Conservation (phyloP, 345 rosid species). For the Eutrema japonicum region DNA sequence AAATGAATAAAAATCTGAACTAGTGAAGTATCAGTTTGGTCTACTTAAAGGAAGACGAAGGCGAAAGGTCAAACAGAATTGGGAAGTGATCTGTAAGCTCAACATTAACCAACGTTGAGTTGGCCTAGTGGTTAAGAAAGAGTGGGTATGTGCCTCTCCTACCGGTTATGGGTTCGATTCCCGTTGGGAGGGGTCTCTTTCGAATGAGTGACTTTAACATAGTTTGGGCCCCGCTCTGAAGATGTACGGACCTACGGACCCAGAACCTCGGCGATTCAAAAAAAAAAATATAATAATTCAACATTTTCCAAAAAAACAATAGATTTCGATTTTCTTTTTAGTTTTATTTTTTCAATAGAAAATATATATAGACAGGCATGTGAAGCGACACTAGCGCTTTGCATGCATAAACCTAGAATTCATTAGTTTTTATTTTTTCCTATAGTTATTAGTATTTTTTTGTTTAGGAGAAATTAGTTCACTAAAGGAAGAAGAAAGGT, state of each 20-base stretch:
- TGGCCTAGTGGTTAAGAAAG: no score
- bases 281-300: no score
- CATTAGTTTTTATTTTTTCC: background rate
- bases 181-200: no score
- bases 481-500: constrained; percentile 1
- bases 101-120: background rate
- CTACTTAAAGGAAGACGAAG: background rate
- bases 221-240: no score
- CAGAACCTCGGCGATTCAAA: no score
- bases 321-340: background rate
- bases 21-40: background rate
- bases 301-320: background rate
- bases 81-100: background rate
- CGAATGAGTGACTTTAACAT: no score
- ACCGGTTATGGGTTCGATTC: no score
- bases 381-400: constrained; percentile 3
- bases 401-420: constrained; percentile 9
- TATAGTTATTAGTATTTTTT: background rate
- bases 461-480: background rate
- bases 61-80: constrained; percentile 2
- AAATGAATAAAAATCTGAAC: background rate
- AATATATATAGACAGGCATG: background rate
- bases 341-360: background rate
- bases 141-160: no score
- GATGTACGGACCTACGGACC: no score